Conservation (phyloP, 805 yeast species). For the Wickerhamiella kurtzmanii region DNA sequence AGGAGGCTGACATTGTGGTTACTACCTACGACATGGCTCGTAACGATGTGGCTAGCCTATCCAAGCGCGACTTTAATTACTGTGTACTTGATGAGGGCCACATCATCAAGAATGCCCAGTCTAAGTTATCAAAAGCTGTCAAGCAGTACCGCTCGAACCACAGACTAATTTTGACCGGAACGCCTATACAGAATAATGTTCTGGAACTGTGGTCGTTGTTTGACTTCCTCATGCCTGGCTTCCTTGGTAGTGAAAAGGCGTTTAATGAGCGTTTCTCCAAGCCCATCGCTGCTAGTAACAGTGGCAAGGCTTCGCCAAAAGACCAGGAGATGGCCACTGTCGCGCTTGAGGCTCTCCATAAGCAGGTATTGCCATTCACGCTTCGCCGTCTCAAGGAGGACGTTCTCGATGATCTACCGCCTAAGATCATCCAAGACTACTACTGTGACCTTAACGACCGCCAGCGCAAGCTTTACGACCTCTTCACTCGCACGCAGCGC, state of each 20-base stretch:
- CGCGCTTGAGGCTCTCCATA: constrained; percentile 90
- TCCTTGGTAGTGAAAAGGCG: constrained; percentile 83
- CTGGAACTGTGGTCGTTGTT: constrained; percentile 94
- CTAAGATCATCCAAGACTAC: constrained; percentile 95
- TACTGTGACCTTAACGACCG: constrained; percentile 89
- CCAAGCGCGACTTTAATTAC: constrained; percentile 63
- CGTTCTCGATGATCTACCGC: constrained; percentile 90
- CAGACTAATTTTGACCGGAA: constrained; percentile 82
- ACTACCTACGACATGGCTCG: constrained; percentile 95
- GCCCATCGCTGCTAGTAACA: constrained; percentile 88
- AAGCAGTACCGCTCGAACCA: constrained; percentile 76
- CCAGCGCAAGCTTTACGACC: constrained; percentile 76
- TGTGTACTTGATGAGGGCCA: constrained; percentile 98
- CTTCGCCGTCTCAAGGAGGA: constrained; percentile 91
- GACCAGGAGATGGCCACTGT: constrained; percentile 96
- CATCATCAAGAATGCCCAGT: constrained; percentile 79
- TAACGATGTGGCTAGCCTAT: constrained; percentile 62
- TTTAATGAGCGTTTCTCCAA: constrained; percentile 95
- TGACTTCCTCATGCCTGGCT: constrained; percentile 98
- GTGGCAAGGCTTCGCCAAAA: constrained; percentile 67
- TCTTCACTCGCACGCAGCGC: constrained; percentile 79
- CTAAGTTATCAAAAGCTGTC: constrained; percentile 81
- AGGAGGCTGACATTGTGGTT: constrained; percentile 65
- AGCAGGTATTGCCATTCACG: constrained; percentile 93
- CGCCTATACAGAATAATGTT: constrained; percentile 96